Evolutionary conservation across 371 early-diverging fungal species (phyloP).

Genomic region (Batkoa obscura): DNA sequence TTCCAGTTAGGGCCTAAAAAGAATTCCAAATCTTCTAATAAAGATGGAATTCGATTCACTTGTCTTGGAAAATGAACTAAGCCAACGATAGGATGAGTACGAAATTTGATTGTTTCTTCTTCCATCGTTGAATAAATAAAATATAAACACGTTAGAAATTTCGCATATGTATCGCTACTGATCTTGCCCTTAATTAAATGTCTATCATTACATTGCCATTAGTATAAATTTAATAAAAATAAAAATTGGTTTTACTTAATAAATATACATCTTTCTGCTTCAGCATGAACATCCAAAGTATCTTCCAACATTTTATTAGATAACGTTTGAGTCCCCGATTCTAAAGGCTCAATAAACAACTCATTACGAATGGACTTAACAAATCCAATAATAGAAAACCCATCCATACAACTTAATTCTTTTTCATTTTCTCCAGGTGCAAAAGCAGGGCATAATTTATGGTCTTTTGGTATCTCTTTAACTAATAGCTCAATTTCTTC

Average conservation of each 20-base stretch:
- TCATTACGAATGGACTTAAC: background rate
- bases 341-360: background rate
- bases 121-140: slow-evolving; percentile 26
- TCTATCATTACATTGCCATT: too few species aligned
- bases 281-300: slow-evolving; percentile 30
- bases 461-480: background rate
- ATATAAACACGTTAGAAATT: slow-evolving; percentile 22
- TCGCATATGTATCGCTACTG: slow-evolving; percentile 20
- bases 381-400: background rate
- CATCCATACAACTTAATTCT: background rate
- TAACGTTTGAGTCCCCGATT: background rate
- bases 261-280: slow-evolving; percentile 23
- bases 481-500: background rate
- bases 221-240: background rate
- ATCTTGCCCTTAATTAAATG: slow-evolving; percentile 15
- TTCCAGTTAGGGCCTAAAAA: slow-evolving; percentile 14
- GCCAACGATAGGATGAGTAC: slow-evolving; percentile 16
- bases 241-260: background rate
- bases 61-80: slow-evolving; percentile 24
- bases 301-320: slow-evolving; percentile 15
- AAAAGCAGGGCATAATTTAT: background rate
- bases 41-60: slow-evolving; percentile 16
- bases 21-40: slow-evolving; percentile 18
- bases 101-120: slow-evolving; percentile 15
- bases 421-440: background rate